Percentiles rank a stretch among this genome's conserved stretches.
These are phyloP conservation scores for Aureobasidium sp. DNA, from an alignment of 2,329 filamentous ascomycete species.

Conservation along the genomic window DNA sequence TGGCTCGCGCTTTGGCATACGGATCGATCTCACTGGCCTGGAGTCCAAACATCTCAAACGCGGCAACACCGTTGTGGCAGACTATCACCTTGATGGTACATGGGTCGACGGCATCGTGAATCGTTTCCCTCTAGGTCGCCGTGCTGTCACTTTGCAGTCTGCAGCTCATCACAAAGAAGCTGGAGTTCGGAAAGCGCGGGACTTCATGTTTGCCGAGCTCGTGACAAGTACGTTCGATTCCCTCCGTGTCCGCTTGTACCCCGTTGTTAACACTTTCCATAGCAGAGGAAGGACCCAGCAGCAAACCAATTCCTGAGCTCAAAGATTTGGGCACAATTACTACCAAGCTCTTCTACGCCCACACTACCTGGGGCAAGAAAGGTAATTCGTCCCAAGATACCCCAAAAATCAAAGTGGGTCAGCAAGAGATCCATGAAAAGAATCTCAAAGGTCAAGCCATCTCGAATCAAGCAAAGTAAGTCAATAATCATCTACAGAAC, in stretches of 20 bases:
- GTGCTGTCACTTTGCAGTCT: too few species aligned
- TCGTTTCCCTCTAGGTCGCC: neutral
- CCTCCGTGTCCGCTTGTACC: too few species aligned
- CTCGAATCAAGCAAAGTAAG: slow-evolving; percentile 18
- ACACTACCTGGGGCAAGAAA: neutral
- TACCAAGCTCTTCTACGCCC: neutral
- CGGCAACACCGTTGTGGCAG: neutral
- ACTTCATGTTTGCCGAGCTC: neutral
- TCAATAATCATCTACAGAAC: too few species aligned
- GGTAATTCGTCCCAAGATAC: neutral
- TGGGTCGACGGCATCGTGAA: neutral
- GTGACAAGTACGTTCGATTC: neutral
- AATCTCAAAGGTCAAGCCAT: slow-evolving; percentile 21
- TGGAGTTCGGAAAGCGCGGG: neutral
- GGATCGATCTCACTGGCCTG: neutral
- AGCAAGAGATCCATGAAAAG: slow-evolving; percentile 19
- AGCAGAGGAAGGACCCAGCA: neutral
- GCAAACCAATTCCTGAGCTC: neutral
- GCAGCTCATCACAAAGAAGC: neutral
- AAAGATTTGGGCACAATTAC: neutral
- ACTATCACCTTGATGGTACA: neutral
- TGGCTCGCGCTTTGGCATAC: slow-evolving; percentile 20
- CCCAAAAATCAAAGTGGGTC: too few species aligned
- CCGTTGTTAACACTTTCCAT: neutral
- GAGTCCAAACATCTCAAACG: neutral